Base-by-base conservation (phyloP, 306 rosid genomes). In the Dryas octopetala region DNA sequence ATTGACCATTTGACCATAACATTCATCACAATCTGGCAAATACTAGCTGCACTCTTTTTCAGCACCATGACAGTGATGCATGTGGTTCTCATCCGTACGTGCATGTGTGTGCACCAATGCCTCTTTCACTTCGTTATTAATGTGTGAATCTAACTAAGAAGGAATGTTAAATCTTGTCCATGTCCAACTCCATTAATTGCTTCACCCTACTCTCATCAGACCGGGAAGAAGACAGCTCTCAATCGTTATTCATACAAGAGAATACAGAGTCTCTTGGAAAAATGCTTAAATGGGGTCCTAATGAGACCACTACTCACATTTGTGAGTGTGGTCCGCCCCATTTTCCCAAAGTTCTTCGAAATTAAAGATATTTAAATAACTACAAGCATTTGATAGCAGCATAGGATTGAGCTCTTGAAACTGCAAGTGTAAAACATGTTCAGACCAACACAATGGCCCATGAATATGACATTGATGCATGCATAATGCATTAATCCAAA, bases 41-140 rank as follows among this genome's bases (percentile, higher is more conserved):
- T 32, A 1, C 38, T 23, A 23, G 23, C 23, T 23, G 23, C 23
- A 23, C 23, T 23, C 23, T 23, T 23, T 23, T 23, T 23, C 38
- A 32, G 38, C 2, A 32, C 5, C 9, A 10, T 70, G 47, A 23
- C 7, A 54, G 51, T 41, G 43, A 15, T 4, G 43, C 75, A 43
- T 43, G 66, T 44, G 75, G 32, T 54, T 71, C 13, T 57, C 41
- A 13, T 17, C n/a, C 26, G 54, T 71, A 57, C 75, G 23, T 70
- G 63, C 43, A 54, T 17, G 65, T 17, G 19, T 40, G 43, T 44
- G 45, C 28, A n/a, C 11, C 40, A 5, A 12, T 4, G 17, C 16
- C 23, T 45, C 5, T 41, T 53, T 44, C 66, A 8, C 54, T 46
- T 47, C 11, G 47, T 15, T 73, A 59, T 59, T 40, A 59, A 26